Conservation (phyloP, 768 basidiomycete genomes). For the Amanita molliuscula region DNA sequence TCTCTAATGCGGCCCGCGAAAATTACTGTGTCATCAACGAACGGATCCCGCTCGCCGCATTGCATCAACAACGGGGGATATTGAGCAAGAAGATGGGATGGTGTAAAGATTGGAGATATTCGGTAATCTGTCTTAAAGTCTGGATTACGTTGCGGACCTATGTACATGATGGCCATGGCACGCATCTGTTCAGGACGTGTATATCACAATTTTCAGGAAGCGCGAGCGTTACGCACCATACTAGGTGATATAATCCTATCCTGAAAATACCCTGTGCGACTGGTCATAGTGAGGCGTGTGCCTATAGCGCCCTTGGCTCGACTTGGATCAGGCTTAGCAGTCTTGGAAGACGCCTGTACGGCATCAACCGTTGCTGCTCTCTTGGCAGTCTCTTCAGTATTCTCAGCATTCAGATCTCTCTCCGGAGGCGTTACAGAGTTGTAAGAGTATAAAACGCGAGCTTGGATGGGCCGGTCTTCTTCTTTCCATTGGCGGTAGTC, state of each 20-base stretch:
- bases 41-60: constrained; percentile 89
- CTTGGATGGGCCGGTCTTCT: constrained; percentile 66
- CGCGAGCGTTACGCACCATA: constrained; percentile 56
- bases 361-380: constrained; percentile 25
- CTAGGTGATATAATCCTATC: constrained; percentile 90
- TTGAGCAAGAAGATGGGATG: constrained; percentile 71
- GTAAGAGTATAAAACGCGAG: constrained; percentile 59
- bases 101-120: constrained; percentile 90
- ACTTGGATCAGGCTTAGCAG: constrained; percentile 13
- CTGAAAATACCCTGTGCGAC: constrained; percentile 87
- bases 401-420: not conserved
- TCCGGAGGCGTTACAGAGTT: constrained; percentile 10
- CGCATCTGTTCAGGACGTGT: constrained; percentile 68
- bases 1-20: constrained; percentile 93
- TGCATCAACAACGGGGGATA: constrained; percentile 93
- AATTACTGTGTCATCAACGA: constrained; percentile 96
- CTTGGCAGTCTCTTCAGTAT: not conserved
- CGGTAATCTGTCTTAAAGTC: constrained; percentile 94
- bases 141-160: constrained; percentile 88
- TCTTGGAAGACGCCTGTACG: constrained; percentile 21
- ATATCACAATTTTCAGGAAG: constrained; percentile 1
- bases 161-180: constrained; percentile 96
- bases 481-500: constrained; percentile 42
- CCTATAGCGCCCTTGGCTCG: constrained; percentile 58
- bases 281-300: constrained; percentile 90